phyloP scores from a whole-genome alignment of 345 rosid genomes.

The Rhodamnia rubescens region DNA sequence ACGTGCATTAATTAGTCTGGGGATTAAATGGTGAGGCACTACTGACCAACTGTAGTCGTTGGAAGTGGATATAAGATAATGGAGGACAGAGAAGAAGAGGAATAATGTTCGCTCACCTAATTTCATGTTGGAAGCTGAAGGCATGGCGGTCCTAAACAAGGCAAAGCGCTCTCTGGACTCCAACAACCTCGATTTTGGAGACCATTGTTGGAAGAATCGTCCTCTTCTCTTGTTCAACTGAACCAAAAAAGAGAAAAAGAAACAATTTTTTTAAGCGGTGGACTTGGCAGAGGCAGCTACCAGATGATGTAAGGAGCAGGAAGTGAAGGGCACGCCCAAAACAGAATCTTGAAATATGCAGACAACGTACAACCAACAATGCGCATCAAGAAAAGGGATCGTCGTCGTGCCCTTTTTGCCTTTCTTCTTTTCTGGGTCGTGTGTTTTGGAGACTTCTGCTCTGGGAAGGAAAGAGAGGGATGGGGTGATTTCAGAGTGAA shows the following conservation, averaged over 20 bases:
- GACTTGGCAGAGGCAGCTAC: not conserved
- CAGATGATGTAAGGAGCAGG: not conserved
- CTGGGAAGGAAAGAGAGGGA: not conserved
- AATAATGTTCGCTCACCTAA: not conserved
- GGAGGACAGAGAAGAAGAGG: not conserved
- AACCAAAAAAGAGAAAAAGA: not conserved
- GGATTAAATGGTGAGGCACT: not conserved
- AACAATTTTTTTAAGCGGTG: not conserved
- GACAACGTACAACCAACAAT: not conserved
- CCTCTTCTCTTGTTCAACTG: not conserved
- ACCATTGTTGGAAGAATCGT: not conserved
- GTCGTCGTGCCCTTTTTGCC: not conserved
- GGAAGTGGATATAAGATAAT: not conserved
- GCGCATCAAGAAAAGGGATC: not conserved
- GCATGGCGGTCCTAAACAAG: not conserved
- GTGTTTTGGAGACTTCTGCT: not conserved
- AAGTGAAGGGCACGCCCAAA: not conserved
- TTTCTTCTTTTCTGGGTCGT: not conserved
- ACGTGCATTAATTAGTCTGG: not conserved
- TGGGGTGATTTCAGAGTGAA: no score
- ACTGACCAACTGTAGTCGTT: not conserved
- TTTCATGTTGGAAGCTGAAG: not conserved
- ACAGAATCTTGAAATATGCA: not conserved
- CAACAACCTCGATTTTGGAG: not conserved
- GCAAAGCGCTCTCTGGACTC: not conserved